These are phyloP conservation scores for Cardamine occulta DNA, from an alignment of 345 rosid genomes.

Conservation along the genomic window DNA sequence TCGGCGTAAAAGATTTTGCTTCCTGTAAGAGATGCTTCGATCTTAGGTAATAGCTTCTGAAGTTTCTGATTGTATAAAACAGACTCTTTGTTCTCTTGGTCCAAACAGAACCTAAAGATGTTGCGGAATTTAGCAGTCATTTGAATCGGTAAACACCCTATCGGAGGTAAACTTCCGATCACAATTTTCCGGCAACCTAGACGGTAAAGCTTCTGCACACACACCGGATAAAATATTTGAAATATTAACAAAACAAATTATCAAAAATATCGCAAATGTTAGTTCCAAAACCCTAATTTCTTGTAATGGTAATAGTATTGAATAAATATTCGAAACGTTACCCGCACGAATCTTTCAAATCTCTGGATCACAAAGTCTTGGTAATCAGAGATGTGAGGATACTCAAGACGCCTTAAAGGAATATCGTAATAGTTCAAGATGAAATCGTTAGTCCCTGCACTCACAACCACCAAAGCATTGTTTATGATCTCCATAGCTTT, in stretches of 20 bases:
- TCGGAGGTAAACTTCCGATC: conserved; percentile 60
- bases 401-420: conserved; percentile 48
- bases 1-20: conserved; percentile 50
- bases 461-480: conserved; percentile 50
- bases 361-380: conserved; percentile 54
- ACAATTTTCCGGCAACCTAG: conserved; percentile 51
- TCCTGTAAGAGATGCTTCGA: conserved; percentile 48
- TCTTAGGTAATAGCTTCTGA: conserved; percentile 33
- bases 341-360: conserved; percentile 45
- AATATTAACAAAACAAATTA: background rate
- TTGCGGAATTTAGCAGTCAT: conserved; percentile 38
- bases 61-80: conserved; percentile 56
- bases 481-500: conserved; percentile 50
- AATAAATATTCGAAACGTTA: too few relatives aligned
- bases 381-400: conserved; percentile 36
- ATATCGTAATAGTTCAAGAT: conserved; percentile 50
- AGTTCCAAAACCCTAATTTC: background rate
- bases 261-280: too few relatives aligned
- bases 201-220: conserved; percentile 50
- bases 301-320: background rate
- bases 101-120: conserved; percentile 43
- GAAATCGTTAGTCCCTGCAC: conserved; percentile 73
- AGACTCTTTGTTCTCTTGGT: conserved; percentile 55
- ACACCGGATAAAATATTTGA: background rate
- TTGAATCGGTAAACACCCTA: conserved; percentile 69